Evolutionary conservation across 2,329 filamentous ascomycete genomes (phyloP).

Genomic region (Huntiella abstrusa): DNA sequence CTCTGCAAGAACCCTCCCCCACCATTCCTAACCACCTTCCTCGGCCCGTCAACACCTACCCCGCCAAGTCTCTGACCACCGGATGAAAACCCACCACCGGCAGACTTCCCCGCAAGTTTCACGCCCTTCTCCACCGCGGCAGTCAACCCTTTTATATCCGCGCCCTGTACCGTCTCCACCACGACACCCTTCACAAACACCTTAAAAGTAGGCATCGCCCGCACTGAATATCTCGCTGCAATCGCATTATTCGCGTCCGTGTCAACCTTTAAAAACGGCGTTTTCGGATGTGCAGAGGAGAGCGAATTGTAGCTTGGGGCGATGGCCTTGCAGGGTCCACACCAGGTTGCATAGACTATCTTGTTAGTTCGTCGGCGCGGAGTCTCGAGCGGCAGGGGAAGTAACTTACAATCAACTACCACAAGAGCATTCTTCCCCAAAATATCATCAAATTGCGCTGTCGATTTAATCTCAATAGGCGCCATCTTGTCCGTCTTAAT

Average conservation of each 20-base stretch:
- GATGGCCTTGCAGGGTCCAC: slow-evolving; percentile 81
- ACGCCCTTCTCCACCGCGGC: slow-evolving; percentile 55
- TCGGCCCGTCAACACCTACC: slow-evolving; percentile 12
- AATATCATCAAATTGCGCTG: slow-evolving; percentile 51
- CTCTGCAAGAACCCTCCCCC: slow-evolving; percentile 24
- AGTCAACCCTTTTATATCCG: slow-evolving; percentile 57
- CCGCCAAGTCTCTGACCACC: slow-evolving; percentile 40
- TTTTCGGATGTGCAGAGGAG: slow-evolving; percentile 56
- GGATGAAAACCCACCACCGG: slow-evolving; percentile 28
- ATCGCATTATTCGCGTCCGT: slow-evolving; percentile 68
- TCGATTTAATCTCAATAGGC: slow-evolving; percentile 40
- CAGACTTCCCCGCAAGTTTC: slow-evolving; percentile 27
- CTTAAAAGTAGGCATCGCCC: slow-evolving; percentile 87
- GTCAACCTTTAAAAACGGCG: slow-evolving; percentile 85
- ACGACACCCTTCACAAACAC: slow-evolving; percentile 62
- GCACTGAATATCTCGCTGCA: slow-evolving; percentile 57
- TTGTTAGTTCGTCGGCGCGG: not conserved
- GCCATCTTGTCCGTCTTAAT: slow-evolving; percentile 20
- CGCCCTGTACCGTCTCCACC: slow-evolving; percentile 61
- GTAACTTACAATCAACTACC: slow-evolving; percentile 68
- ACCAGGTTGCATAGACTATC: slow-evolving; percentile 87
- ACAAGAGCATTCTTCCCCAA: slow-evolving; percentile 60
- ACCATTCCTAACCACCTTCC: slow-evolving; percentile 14
- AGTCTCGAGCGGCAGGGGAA: not conserved
- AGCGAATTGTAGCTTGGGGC: slow-evolving; percentile 77